phyloP scores from a whole-genome alignment of 441 rosid genomes.

The Corymbia calophylla region DNA sequence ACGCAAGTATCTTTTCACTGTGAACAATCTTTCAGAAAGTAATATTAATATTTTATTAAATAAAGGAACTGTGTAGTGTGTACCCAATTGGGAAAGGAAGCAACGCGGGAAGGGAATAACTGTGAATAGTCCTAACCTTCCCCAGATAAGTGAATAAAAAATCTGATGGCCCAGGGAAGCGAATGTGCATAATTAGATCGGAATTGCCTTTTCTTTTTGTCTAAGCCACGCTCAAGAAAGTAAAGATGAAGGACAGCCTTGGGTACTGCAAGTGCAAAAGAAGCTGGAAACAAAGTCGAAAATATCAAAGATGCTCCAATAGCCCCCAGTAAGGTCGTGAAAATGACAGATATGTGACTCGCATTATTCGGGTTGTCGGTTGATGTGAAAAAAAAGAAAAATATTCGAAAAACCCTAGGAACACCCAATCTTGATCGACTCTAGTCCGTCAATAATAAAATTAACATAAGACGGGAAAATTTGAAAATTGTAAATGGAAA shows the following conservation, averaged over 20 bases:
- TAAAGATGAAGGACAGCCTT: not conserved
- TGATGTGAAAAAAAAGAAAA: not conserved
- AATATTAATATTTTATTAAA: not conserved
- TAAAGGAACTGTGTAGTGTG: not conserved
- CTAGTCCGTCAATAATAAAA: not conserved
- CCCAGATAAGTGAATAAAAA: not conserved
- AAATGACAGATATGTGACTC: not conserved
- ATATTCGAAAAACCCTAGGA: not conserved
- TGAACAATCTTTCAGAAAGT: not conserved
- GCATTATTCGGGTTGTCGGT: not conserved
- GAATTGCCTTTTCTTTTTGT: not conserved
- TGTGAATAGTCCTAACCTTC: not conserved
- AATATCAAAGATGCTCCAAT: not conserved
- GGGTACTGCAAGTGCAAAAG: not conserved
- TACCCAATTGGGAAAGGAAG: not conserved
- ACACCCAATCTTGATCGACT: not conserved
- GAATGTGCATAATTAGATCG: not conserved
- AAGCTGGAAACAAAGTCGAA: not conserved
- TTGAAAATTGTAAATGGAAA: not conserved
- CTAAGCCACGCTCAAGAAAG: not conserved
- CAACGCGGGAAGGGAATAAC: not conserved
- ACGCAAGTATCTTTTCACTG: not conserved
- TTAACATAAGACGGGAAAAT: not conserved
- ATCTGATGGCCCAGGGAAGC: not conserved
- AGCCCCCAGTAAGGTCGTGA: not conserved